Conservation (phyloP, 2,329 filamentous ascomycete genomes). For the Fusarium neocosmosporiellum region DNA sequence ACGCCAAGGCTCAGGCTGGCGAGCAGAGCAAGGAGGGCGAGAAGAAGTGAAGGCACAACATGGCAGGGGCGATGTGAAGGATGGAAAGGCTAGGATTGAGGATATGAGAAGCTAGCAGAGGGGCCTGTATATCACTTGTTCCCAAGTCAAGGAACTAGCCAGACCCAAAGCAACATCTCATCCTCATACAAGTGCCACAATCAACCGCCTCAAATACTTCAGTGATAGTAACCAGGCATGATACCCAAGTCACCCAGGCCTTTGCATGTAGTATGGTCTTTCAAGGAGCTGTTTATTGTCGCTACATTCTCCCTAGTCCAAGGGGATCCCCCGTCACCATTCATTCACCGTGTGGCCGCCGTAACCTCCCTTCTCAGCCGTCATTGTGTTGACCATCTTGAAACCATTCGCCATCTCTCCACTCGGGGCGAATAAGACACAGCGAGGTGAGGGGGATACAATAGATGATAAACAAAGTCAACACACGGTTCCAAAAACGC, state of each 20-base stretch:
- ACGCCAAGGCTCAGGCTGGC: neutral
- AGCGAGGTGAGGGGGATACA: neutral
- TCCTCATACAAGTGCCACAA: neutral
- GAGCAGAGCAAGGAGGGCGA: neutral
- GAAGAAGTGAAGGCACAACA: slow-evolving; percentile 14
- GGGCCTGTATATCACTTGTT: neutral
- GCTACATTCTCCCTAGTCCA: neutral
- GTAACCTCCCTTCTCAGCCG: slow-evolving; percentile 16
- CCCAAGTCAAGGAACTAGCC: neutral
- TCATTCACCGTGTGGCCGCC: slow-evolving; percentile 35
- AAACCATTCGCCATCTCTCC: slow-evolving; percentile 81
- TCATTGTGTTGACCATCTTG: neutral
- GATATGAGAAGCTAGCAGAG: neutral
- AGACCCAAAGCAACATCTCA: neutral
- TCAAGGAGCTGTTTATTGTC: neutral
- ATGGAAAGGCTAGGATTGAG: neutral
- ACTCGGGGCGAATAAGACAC: slow-evolving; percentile 61
- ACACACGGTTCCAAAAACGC: slow-evolving; percentile 35
- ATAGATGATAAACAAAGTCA: slow-evolving; percentile 15
- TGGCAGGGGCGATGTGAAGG: neutral
- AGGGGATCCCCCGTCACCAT: neutral
- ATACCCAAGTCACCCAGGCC: neutral
- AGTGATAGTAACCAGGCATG: neutral
- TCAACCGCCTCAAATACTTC: neutral
- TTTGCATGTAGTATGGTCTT: neutral